These are phyloP conservation scores for Termitomyces sp. DNA, from an alignment of 768 basidiomycete genomes.

Conservation along the genomic window DNA sequence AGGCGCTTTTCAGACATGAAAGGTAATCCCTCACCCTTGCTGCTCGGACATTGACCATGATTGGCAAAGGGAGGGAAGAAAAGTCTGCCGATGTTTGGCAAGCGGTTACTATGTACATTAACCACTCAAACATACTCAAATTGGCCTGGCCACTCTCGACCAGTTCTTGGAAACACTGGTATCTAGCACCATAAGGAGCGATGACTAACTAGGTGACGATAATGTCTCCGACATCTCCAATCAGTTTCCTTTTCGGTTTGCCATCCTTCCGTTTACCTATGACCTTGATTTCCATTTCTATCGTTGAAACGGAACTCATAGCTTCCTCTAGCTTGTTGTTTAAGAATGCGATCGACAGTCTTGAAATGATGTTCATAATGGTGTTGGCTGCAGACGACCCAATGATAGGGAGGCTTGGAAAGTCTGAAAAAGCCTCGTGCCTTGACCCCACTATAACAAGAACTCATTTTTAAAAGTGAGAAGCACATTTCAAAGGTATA, in stretches of 20 bases:
- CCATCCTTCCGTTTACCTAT: conserved; percentile 42
- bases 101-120: background rate
- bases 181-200: too few relatives aligned
- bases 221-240: conserved; percentile 40
- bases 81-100: background rate
- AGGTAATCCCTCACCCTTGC: conserved; percentile 26
- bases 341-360: conserved; percentile 38
- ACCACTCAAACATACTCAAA: background rate
- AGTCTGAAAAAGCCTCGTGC: conserved; percentile 46
- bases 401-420: conserved; percentile 37
- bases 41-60: conserved; percentile 40
- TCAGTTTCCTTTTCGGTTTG: conserved; percentile 35
- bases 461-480: background rate
- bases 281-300: conserved; percentile 32
- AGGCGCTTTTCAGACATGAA: background rate
- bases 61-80: background rate
- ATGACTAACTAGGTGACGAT: conserved; percentile 26
- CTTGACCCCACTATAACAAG: conserved; percentile 32
- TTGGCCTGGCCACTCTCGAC: background rate
- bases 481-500: background rate
- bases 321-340: conserved; percentile 31
- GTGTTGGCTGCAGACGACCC: conserved; percentile 24
- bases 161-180: too few relatives aligned
- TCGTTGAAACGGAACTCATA: conserved; percentile 24
- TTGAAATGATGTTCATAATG: conserved; percentile 30